phyloP scores from a whole-genome alignment of 129 eudicot species.

The Flaveria sonorensis region DNA sequence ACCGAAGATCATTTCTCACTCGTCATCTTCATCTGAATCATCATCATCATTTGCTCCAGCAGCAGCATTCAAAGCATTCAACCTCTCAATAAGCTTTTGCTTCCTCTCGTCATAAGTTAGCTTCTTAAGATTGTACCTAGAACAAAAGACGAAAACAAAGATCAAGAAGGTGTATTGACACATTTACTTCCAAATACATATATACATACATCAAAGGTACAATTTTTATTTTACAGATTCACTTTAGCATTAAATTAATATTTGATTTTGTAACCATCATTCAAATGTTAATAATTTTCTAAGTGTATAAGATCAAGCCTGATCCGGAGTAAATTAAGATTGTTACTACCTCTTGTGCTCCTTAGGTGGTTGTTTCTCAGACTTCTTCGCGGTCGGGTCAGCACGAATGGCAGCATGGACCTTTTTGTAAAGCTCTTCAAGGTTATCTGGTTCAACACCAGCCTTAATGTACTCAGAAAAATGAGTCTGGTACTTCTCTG shows the following conservation, averaged over 20 bases:
- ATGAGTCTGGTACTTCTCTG: constrained; percentile 13
- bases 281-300: no score
- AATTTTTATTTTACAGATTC: no score
- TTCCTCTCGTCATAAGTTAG: constrained; percentile 76
- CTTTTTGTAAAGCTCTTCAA: constrained; percentile 20
- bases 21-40: constrained; percentile 35
- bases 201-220: no score
- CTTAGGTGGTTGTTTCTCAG: constrained; percentile 7
- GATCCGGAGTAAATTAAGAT: not conserved
- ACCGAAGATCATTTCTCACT: not conserved
- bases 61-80: constrained; percentile 66
- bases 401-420: constrained; percentile 17
- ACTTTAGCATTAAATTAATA: no score
- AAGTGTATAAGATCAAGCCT: not conserved
- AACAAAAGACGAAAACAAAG: not conserved
- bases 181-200: no score
- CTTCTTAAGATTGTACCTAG: constrained; percentile 71
- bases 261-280: no score
- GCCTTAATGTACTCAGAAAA: constrained; percentile 5
- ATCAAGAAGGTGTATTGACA: no score
- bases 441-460: constrained; percentile 1
- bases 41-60: constrained; percentile 51
- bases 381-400: not conserved
- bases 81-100: constrained; percentile 59
- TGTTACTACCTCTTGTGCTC: constrained; percentile 1